These are phyloP conservation scores for Acanthamoeba culbertsoni DNA, from an alignment of 208 protist species.

Conservation along the genomic window DNA sequence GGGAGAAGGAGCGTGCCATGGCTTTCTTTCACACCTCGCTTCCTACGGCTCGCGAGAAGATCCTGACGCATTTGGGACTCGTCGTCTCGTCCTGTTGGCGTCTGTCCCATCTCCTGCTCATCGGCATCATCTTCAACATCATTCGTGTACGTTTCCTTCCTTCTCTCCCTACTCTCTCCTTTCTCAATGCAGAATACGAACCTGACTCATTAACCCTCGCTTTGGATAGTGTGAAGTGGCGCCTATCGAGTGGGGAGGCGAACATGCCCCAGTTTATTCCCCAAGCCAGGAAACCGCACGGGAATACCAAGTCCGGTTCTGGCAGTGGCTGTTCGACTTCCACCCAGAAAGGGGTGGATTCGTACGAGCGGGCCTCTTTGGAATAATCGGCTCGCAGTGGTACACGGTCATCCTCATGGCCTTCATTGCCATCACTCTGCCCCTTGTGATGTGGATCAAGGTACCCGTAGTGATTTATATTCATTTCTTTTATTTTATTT, in stretches of 20 bases:
- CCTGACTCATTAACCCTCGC: neutral
- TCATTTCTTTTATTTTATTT: no score
- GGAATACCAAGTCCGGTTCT: neutral
- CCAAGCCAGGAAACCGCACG: neutral
- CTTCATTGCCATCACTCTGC: neutral
- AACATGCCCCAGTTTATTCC: neutral
- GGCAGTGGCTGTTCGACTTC: slow-evolving; percentile 16
- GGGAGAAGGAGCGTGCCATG: neutral
- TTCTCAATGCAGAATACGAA: neutral
- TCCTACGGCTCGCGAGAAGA: neutral
- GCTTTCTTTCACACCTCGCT: neutral
- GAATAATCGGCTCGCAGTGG: slow-evolving; percentile 41
- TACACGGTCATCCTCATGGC: slow-evolving; percentile 37
- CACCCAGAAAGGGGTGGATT: neutral
- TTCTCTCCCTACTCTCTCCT: neutral
- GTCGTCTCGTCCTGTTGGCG: neutral
- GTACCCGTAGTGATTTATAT: no score
- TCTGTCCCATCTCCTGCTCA: neutral
- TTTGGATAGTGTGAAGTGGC: neutral
- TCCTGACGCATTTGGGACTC: neutral
- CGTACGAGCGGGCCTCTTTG: slow-evolving; percentile 12
- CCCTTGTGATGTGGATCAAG: slow-evolving; percentile 47
- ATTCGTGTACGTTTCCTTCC: neutral
- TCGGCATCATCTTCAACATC: slow-evolving; percentile 15
- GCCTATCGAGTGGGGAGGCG: slow-evolving; percentile 30